These are phyloP conservation scores for Noccaea bulbosa DNA, from an alignment of 345 rosid genomes.

Conservation along the genomic window DNA sequence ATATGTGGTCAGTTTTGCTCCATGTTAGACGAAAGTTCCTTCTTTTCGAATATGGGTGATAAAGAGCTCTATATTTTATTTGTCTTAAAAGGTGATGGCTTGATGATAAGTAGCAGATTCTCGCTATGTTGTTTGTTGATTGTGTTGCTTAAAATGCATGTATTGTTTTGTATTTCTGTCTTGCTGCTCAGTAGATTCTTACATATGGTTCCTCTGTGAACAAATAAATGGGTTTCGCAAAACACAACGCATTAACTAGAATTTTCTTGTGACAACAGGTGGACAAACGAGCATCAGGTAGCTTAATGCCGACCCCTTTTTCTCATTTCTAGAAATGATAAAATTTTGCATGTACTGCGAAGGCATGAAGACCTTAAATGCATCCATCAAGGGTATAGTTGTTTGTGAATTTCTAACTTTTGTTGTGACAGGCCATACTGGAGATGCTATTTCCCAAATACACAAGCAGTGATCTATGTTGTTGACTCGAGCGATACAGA, in stretches of 20 bases:
- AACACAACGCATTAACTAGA: slow-evolving; percentile 14
- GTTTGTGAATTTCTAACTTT: slow-evolving; percentile 19
- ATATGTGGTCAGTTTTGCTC: background rate
- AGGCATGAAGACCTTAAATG: background rate
- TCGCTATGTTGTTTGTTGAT: slow-evolving; percentile 4
- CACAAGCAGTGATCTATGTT: slow-evolving; percentile 56
- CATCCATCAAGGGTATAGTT: slow-evolving; percentile 2
- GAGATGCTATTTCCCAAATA: slow-evolving; percentile 71
- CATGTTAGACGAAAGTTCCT: background rate
- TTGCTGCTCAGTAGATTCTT: slow-evolving; percentile 6
- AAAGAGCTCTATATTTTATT: background rate
- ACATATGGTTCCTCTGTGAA: background rate
- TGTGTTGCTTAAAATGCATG: background rate
- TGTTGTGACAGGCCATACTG: slow-evolving; percentile 62
- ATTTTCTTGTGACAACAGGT: slow-evolving; percentile 50
- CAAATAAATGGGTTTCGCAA: background rate
- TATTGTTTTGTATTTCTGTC: background rate
- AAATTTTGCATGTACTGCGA: background rate
- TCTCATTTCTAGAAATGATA: slow-evolving; percentile 11
- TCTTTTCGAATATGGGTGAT: background rate
- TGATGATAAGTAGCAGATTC: background rate
- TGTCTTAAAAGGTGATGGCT: background rate
- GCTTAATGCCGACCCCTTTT: slow-evolving; percentile 5
- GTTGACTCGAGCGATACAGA: slow-evolving; percentile 68
- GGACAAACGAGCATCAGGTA: slow-evolving; percentile 74